These are phyloP conservation scores for Alternaria sp. DNA, from an alignment of 2,329 filamentous ascomycete species.

Conservation along the genomic window DNA sequence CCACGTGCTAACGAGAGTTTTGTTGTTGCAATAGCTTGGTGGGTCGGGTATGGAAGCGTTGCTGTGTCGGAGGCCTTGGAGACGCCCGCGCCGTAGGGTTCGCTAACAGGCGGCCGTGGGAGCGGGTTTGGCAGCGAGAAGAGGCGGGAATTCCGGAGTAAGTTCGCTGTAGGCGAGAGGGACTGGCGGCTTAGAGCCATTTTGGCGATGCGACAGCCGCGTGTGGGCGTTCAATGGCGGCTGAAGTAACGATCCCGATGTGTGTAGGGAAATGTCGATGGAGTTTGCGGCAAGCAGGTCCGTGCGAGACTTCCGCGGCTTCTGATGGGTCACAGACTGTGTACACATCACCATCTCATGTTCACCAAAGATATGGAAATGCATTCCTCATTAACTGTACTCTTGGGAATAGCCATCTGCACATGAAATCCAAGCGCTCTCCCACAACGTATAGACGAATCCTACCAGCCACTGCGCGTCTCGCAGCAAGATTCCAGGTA, in stretches of 20 bases:
- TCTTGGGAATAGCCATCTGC: not conserved
- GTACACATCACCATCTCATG: not conserved
- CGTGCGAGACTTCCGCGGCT: slow-evolving; percentile 29
- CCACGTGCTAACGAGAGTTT: slow-evolving; percentile 75
- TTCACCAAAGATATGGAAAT: not conserved
- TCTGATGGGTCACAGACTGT: slow-evolving; percentile 16
- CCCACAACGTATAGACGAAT: not conserved
- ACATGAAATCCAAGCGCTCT: not conserved
- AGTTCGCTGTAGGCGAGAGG: slow-evolving; percentile 67
- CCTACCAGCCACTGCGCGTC: not conserved
- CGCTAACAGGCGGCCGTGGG: slow-evolving; percentile 63
- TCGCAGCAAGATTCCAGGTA: not conserved
- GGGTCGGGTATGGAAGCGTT: slow-evolving; percentile 80
- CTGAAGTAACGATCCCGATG: slow-evolving; percentile 33
- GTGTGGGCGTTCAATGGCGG: slow-evolving; percentile 44
- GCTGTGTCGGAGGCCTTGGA: slow-evolving; percentile 69
- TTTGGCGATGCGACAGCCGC: slow-evolving; percentile 49
- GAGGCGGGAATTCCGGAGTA: slow-evolving; percentile 86
- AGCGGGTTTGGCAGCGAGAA: slow-evolving; percentile 86
- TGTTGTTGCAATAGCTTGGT: slow-evolving; percentile 83
- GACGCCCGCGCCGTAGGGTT: slow-evolving; percentile 58
- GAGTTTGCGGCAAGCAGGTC: slow-evolving; percentile 22
- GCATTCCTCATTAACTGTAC: not conserved
- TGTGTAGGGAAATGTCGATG: slow-evolving; percentile 24
- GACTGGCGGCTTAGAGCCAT: slow-evolving; percentile 49